Evolutionary conservation across 2,329 filamentous ascomycete species (phyloP).

Genomic region (Aaosphaeria arxii): DNA sequence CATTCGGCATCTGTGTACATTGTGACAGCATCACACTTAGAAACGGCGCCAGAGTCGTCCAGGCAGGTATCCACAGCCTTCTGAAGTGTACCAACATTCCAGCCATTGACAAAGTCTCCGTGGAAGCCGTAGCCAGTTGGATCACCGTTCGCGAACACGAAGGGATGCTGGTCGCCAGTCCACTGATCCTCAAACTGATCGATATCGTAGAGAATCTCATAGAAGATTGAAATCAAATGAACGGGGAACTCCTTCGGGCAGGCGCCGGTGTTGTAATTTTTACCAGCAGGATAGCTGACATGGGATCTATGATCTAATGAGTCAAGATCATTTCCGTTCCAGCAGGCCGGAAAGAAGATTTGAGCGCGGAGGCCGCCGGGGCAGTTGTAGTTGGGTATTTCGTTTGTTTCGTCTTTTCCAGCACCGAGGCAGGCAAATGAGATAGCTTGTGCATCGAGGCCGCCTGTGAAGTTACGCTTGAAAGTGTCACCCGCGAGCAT

Average conservation of each 20-base stretch:
- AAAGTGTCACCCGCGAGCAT: slow-evolving; percentile 68
- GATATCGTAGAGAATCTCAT: slow-evolving; percentile 56
- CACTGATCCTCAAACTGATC: slow-evolving; percentile 48
- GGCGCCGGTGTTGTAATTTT: slow-evolving; percentile 48
- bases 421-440: slow-evolving; percentile 55
- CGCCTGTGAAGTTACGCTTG: slow-evolving; percentile 53
- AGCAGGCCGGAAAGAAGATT: slow-evolving; percentile 72
- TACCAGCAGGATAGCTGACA: slow-evolving; percentile 58
- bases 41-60: slow-evolving; percentile 32
- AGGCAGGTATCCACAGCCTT: slow-evolving; percentile 66
- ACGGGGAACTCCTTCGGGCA: slow-evolving; percentile 53
- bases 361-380: slow-evolving; percentile 59
- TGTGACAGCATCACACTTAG: slow-evolving; percentile 46
- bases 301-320: slow-evolving; percentile 59
- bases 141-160: slow-evolving; percentile 67
- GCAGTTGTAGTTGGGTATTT: slow-evolving; percentile 70
- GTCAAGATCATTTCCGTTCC: slow-evolving; percentile 60
- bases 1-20: slow-evolving; percentile 45
- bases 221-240: slow-evolving; percentile 57
- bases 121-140: slow-evolving; percentile 68
- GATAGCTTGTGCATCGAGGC: slow-evolving; percentile 48
- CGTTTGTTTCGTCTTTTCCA: slow-evolving; percentile 42
- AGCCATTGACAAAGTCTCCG: slow-evolving; percentile 69
- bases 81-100: slow-evolving; percentile 65
- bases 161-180: slow-evolving; percentile 42